These are phyloP conservation scores for Phanerochaete carnosa DNA, from an alignment of 768 basidiomycete species.

Conservation along the genomic window DNA sequence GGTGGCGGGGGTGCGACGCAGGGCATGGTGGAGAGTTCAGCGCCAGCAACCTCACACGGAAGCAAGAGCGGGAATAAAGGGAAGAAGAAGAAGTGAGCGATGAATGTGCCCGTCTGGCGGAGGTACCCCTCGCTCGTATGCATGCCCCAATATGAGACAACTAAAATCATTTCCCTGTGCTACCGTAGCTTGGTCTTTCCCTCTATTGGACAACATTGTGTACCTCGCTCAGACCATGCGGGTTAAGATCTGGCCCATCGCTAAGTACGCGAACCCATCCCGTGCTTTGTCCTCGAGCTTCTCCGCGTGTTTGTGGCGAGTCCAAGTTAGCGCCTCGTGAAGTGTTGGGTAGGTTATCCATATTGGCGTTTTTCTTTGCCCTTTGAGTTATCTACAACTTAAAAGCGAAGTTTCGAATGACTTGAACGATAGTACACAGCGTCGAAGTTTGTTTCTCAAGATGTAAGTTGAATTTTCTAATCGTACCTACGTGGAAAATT, in stretches of 20 bases:
- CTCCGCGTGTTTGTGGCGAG: not conserved
- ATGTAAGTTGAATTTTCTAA: no score
- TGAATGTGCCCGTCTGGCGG: not conserved
- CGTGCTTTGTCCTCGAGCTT: not conserved
- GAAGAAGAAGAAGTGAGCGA: slow-evolving; percentile 63
- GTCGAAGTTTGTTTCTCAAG: no score
- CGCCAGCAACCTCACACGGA: slow-evolving; percentile 24
- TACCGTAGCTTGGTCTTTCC: not conserved
- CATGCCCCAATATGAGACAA: not conserved
- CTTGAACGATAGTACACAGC: no score
- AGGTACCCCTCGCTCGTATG: not conserved
- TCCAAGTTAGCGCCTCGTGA: not conserved
- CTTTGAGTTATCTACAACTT: no score
- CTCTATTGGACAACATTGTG: not conserved
- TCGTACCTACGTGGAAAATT: not conserved
- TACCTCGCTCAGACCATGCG: not conserved
- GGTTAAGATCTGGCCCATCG: not conserved
- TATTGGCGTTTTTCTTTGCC: not conserved
- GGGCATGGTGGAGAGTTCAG: slow-evolving; percentile 45
- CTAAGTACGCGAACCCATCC: not conserved
- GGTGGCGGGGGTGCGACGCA: slow-evolving; percentile 64
- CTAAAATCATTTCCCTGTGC: not conserved
- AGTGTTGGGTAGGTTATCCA: not conserved
- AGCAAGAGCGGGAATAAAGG: slow-evolving; percentile 48
- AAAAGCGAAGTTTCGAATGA: no score